Evolutionary conservation across 2,329 filamentous ascomycete genomes (phyloP).

Genomic region (Teratosphaeriaceae sp.): DNA sequence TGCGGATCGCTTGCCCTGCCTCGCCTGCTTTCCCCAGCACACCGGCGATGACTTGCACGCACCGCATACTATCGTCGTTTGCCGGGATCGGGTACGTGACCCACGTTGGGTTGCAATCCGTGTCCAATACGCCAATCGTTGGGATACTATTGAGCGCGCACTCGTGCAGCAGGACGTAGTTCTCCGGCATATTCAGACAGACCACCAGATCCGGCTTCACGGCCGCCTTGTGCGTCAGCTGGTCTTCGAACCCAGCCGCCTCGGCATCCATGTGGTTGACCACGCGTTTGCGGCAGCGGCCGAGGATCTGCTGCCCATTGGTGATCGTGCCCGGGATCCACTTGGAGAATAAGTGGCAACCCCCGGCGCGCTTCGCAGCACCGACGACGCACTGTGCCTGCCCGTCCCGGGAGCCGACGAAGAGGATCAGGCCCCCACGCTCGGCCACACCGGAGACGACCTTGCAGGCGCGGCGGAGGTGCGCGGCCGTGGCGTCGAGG

Average conservation of each 20-base stretch:
- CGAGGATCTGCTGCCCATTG: conserved; percentile 86
- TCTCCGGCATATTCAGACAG: conserved; percentile 87
- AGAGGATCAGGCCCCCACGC: conserved; percentile 77
- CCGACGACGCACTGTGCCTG: conserved; percentile 75
- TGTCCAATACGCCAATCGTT: conserved; percentile 92
- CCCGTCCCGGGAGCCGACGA: conserved; percentile 78
- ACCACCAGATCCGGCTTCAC: conserved; percentile 86
- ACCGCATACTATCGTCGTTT: conserved; percentile 91
- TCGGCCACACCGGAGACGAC: conserved; percentile 83
- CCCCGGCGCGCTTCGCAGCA: conserved; percentile 69
- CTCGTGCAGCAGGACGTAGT: conserved; percentile 83
- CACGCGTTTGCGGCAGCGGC: conserved; percentile 61
- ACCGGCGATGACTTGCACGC: conserved; percentile 73
- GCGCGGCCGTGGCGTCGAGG: conserved; percentile 78
- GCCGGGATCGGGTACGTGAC: conserved; percentile 95
- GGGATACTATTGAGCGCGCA: conserved; percentile 83
- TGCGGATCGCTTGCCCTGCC: conserved; percentile 62
- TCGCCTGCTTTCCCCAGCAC: conserved; percentile 80
- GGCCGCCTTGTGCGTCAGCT: conserved; percentile 56
- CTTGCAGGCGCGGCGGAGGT: conserved; percentile 87
- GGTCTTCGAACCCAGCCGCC: conserved; percentile 57
- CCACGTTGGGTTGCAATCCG: conserved; percentile 84
- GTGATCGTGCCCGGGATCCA: conserved; percentile 92
- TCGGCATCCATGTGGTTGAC: conserved; percentile 68
- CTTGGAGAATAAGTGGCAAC: conserved; percentile 83